A percentile compares a stretch with the other conserved stretches of the same genome.
Evolutionary conservation across 176 grass and related monocot genomes (phyloP).

Genomic region (Zoysia japonica): DNA sequence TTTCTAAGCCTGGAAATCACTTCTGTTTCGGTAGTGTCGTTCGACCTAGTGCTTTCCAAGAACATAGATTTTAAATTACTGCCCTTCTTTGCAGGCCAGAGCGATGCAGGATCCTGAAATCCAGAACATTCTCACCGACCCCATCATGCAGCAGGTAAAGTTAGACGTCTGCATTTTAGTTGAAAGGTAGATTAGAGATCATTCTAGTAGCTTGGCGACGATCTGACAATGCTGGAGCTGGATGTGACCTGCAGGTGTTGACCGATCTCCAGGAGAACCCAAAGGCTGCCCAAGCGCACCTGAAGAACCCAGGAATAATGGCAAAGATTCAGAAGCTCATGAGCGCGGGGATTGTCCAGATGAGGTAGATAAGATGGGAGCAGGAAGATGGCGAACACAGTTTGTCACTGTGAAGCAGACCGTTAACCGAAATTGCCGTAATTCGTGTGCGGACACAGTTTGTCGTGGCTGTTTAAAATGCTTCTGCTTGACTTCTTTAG

Average conservation of each 20-base stretch:
- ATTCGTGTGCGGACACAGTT: not conserved
- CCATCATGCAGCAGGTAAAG: slow-evolving; percentile 85
- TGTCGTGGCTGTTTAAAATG: slow-evolving; percentile 9
- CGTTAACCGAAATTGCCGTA: not conserved
- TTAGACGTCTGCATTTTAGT: not conserved
- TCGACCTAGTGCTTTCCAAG: not conserved
- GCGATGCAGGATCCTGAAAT: slow-evolving; percentile 96
- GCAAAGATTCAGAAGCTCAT: slow-evolving; percentile 89
- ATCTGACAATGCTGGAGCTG: not conserved
- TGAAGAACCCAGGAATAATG: slow-evolving; percentile 85
- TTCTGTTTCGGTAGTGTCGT: not conserved
- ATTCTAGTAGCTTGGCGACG: not conserved
- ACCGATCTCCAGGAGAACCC: slow-evolving; percentile 93
- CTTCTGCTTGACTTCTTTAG: no score
- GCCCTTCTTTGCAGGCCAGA: slow-evolving; percentile 54
- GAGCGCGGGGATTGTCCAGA: slow-evolving; percentile 75
- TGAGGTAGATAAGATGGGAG: slow-evolving; percentile 42
- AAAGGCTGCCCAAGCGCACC: slow-evolving; percentile 59
- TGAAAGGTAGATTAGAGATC: not conserved
- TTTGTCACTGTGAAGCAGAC: slow-evolving; percentile 16
- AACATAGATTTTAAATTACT: not conserved
- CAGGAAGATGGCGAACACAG: not conserved
- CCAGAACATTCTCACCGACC: slow-evolving; percentile 79
- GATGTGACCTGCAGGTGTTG: slow-evolving; percentile 52
- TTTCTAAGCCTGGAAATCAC: not conserved